Evolutionary conservation across 148 eudicot species (phyloP).

Genomic region (Arctostaphylos glauca): DNA sequence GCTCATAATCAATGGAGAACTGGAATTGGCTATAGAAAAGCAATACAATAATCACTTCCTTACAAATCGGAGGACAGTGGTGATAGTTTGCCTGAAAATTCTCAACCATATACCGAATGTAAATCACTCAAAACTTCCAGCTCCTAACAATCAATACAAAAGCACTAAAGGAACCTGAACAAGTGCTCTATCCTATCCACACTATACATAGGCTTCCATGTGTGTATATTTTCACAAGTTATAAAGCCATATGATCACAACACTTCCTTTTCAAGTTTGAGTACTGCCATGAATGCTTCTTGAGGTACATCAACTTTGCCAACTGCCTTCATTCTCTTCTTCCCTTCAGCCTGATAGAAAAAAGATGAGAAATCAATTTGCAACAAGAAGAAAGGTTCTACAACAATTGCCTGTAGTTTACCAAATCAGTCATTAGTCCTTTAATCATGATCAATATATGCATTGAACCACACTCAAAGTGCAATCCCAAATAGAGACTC

Average conservation of each 20-base stretch:
- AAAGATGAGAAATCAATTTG: not conserved
- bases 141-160: not conserved
- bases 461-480: constrained; percentile 1
- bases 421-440: not conserved
- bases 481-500: constrained; percentile 1
- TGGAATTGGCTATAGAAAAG: not conserved
- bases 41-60: not conserved
- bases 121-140: not conserved
- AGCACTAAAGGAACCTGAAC: not conserved
- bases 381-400: not conserved
- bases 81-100: not conserved
- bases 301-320: constrained; percentile 96
- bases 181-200: not conserved
- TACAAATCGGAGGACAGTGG: not conserved
- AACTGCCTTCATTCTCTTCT: constrained; percentile 95
- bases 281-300: constrained; percentile 98
- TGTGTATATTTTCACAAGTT: constrained; percentile 11
- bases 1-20: not conserved
- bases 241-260: constrained; percentile 40
- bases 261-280: constrained; percentile 96
- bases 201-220: not conserved
- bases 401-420: not conserved
- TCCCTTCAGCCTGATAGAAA: constrained; percentile 82
- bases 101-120: not conserved
- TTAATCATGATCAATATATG: not conserved